These are phyloP conservation scores for Liquidambar formosana DNA, from an alignment of 164 flowering plant species.

Conservation along the genomic window DNA sequence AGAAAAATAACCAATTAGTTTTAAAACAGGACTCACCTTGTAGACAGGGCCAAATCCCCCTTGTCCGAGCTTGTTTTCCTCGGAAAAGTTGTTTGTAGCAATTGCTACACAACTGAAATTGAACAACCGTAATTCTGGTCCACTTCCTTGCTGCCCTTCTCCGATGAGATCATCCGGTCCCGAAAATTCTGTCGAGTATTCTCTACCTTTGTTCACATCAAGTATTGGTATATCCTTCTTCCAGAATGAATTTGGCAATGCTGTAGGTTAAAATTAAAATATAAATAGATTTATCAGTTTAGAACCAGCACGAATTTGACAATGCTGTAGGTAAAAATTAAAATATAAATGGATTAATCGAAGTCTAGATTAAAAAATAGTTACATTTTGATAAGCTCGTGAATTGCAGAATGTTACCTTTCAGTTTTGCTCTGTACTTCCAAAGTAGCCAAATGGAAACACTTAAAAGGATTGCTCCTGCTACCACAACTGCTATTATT, in stretches of 20 bases:
- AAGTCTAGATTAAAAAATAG: background rate
- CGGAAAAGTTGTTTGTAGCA: conserved; percentile 9
- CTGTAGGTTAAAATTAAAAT: conserved; percentile 9
- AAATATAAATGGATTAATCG: no score
- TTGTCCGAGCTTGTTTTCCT: conserved; percentile 7
- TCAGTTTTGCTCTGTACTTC: conserved; percentile 32
- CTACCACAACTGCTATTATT: conserved; percentile 21
- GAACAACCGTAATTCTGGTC: background rate
- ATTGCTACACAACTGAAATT: background rate
- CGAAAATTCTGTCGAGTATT: conserved; percentile 39
- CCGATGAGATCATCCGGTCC: conserved; percentile 27
- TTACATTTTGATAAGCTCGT: background rate
- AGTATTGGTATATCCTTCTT: conserved; percentile 14
- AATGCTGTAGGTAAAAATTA: background rate
- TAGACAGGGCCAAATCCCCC: conserved; percentile 19
- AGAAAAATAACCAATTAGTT: no score
- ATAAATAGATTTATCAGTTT: background rate
- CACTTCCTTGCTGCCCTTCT: conserved; percentile 35
- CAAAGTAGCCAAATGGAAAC: conserved; percentile 28
- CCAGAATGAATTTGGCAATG: conserved; percentile 6
- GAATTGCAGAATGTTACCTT: conserved; percentile 28
- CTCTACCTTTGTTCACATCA: conserved; percentile 28
- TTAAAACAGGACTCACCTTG: conserved; percentile 15
- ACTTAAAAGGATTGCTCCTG: conserved; percentile 21
- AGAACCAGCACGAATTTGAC: no score